A percentile compares a stretch with the other conserved stretches of the same genome.
Evolutionary conservation across 2,329 filamentous ascomycete genomes (phyloP).

Genomic region (Podosphaera xanthii): DNA sequence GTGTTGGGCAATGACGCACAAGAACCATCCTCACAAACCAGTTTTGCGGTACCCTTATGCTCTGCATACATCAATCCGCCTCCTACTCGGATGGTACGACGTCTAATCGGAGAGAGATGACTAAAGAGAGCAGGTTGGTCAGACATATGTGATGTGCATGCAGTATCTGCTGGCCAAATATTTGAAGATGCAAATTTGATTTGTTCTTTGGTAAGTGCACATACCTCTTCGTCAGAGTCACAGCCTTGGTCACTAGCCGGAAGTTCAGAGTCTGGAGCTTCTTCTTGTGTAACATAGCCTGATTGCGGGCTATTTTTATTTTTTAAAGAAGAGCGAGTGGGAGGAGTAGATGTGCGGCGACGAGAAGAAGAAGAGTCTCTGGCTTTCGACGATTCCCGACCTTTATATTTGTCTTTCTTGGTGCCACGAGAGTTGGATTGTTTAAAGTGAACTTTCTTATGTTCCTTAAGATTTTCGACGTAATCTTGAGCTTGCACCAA

Average conservation of each 20-base stretch:
- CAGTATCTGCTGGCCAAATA: not conserved
- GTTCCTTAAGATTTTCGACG: not conserved
- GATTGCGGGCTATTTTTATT: not conserved
- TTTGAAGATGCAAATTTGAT: not conserved
- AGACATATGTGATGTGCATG: not conserved
- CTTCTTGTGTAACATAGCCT: not conserved
- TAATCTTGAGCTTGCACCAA: not conserved
- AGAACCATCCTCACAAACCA: not conserved
- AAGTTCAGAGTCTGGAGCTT: not conserved
- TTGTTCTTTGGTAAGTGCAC: not conserved
- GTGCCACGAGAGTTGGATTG: not conserved
- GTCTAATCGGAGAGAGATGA: not conserved
- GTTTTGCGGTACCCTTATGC: not conserved
- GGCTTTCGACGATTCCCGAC: not conserved
- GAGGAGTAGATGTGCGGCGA: not conserved
- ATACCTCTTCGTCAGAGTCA: not conserved
- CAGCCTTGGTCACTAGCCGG: not conserved
- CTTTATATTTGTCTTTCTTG: not conserved
- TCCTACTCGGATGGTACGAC: not conserved
- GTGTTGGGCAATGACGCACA: not conserved
- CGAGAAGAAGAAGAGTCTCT: not conserved
- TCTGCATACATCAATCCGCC: not conserved
- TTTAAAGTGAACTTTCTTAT: not conserved
- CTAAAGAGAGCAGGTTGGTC: not conserved
- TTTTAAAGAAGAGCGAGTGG: not conserved